phyloP scores from a whole-genome alignment of 768 basidiomycete genomes.

The Candolleomyces aberdarensis region DNA sequence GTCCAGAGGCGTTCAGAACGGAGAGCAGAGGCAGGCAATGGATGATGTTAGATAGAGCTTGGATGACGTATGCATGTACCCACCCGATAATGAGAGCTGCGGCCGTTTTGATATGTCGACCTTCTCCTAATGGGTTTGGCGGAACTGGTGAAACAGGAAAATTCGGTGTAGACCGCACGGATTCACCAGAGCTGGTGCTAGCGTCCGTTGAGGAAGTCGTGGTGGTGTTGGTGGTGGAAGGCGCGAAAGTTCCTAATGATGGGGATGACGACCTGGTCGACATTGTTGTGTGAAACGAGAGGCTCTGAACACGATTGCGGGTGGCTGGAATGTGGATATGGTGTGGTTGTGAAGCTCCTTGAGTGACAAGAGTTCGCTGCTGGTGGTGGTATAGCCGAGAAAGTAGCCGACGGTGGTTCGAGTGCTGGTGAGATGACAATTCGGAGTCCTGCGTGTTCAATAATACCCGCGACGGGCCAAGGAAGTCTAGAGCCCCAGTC shows the following conservation, averaged over 20 bases:
- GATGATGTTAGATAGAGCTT: not conserved
- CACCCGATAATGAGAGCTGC: conserved; percentile 78
- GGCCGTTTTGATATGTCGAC: conserved; percentile 67
- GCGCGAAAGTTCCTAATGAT: too few species aligned
- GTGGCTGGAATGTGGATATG: too few species aligned
- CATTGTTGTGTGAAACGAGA: too few species aligned
- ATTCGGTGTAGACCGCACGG: not conserved
- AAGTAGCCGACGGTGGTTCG: not conserved
- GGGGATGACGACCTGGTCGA: too few species aligned
- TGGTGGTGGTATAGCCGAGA: too few species aligned
- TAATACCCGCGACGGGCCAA: not conserved
- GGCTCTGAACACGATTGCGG: too few species aligned
- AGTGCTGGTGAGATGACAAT: not conserved
- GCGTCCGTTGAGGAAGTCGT: not conserved
- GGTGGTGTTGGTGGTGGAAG: too few species aligned
- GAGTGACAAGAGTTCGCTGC: too few species aligned
- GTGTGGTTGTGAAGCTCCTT: too few species aligned
- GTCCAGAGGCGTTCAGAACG: not conserved
- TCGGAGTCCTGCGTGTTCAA: not conserved
- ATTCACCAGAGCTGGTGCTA: not conserved
- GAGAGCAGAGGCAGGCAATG: not conserved
- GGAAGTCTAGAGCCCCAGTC: not conserved
- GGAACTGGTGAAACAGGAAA: conserved; percentile 60
- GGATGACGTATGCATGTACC: conserved; percentile 12
- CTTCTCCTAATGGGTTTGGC: conserved; percentile 65